Conservation (phyloP, 140 eudicot species). For the Stevia rebaudiana region DNA sequence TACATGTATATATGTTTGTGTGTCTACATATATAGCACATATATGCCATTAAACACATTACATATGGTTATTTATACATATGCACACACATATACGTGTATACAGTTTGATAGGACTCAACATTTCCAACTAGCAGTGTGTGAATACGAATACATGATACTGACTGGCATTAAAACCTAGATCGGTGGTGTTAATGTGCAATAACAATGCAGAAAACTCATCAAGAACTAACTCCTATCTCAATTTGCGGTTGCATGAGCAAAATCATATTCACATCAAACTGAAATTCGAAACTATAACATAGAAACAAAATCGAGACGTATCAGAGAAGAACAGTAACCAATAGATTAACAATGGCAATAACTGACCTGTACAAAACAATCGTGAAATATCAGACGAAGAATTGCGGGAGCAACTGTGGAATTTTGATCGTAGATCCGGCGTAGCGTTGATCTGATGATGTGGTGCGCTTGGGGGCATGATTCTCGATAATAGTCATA, state of each 20-base stretch:
- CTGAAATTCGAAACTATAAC: background rate
- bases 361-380: constrained; percentile 51
- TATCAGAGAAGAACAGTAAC: background rate
- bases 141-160: background rate
- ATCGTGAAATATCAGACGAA: constrained; percentile 66
- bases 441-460: constrained; percentile 38
- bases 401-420: constrained; percentile 44
- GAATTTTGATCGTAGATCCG: constrained; percentile 26
- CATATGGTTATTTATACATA: no score
- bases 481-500: constrained; percentile 62
- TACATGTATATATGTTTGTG: background rate
- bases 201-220: background rate
- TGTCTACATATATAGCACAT: background rate
- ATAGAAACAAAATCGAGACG: background rate
- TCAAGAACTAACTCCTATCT: background rate
- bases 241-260: constrained; percentile 5
- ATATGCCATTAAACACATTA: no score
- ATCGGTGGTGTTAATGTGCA: background rate
- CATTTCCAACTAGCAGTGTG: constrained; percentile 1
- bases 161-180: background rate
- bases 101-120: background rate
- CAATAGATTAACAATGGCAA: background rate
- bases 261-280: constrained; percentile 6
- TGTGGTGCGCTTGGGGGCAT: constrained; percentile 58
- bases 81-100: background rate